Conservation (phyloP, 306 rosid genomes). For the Oxytropis ochrocephala region DNA sequence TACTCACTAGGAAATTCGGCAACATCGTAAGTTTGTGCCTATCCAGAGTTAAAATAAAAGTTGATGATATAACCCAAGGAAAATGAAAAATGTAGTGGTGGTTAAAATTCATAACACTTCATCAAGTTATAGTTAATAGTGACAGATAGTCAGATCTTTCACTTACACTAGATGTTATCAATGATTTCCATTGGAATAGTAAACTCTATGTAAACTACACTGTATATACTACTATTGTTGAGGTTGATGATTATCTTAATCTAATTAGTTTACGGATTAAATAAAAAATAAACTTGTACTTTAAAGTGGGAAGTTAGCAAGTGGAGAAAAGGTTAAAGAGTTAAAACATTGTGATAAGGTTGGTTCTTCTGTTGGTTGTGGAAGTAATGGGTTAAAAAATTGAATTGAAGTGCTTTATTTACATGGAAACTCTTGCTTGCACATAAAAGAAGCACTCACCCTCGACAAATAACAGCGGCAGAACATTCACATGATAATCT, state of each 20-base stretch:
- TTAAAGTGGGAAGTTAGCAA: neutral
- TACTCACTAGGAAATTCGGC: neutral
- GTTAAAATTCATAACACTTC: too few relatives aligned
- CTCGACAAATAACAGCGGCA: neutral
- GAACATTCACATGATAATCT: conserved; percentile 5
- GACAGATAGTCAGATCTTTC: neutral
- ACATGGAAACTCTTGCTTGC: conserved; percentile 17
- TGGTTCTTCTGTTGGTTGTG: neutral
- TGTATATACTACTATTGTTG: too few relatives aligned
- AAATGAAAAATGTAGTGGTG: neutral
- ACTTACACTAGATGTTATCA: too few relatives aligned
- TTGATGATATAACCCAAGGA: neutral
- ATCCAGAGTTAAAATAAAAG: neutral
- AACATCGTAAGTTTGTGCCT: neutral
- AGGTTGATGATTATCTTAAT: too few relatives aligned
- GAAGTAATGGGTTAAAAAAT: neutral
- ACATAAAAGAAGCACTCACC: neutral
- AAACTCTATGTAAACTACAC: too few relatives aligned
- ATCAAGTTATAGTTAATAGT: too few relatives aligned
- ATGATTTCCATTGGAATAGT: too few relatives aligned
- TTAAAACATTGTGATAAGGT: conserved; percentile 15
- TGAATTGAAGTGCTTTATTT: neutral
- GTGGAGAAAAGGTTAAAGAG: neutral
- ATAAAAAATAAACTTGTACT: neutral
- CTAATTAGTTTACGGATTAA: too few relatives aligned